Evolutionary conservation across 1,139 yeast genomes (phyloP).

Genomic region (Spencermartinsiella ligniputridi): DNA sequence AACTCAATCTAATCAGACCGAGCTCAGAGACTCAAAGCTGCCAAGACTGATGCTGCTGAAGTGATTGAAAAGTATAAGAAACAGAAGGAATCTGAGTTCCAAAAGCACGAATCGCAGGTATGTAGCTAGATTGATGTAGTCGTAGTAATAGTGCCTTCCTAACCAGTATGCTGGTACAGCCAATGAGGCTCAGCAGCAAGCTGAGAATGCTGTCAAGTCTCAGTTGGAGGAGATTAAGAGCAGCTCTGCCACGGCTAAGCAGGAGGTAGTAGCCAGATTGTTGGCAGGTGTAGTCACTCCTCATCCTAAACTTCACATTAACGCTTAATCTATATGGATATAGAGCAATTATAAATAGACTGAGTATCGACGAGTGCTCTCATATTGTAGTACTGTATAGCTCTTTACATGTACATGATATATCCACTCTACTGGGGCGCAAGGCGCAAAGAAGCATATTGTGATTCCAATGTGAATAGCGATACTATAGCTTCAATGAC

Average conservation of each 20-base stretch:
- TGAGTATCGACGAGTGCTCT: too few relatives aligned
- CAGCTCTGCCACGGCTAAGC: slow-evolving; percentile 59
- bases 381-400: too few relatives aligned
- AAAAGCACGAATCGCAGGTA: slow-evolving; percentile 50
- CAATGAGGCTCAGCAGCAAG: slow-evolving; percentile 65
- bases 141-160: background rate
- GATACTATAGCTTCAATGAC: too few relatives aligned
- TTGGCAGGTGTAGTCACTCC: slow-evolving; percentile 78
- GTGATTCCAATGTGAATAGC: too few relatives aligned
- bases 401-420: too few relatives aligned
- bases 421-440: too few relatives aligned
- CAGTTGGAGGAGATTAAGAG: slow-evolving; percentile 54
- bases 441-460: too few relatives aligned
- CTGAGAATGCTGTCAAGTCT: slow-evolving; percentile 45
- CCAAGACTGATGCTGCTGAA: slow-evolving; percentile 84
- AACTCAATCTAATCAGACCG: slow-evolving; percentile 43
- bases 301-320: slow-evolving; percentile 74
- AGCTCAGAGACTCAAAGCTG: slow-evolving; percentile 84
- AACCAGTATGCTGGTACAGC: slow-evolving; percentile 56
- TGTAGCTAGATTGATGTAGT: slow-evolving; percentile 5
- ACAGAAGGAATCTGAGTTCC: slow-evolving; percentile 79
- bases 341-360: too few relatives aligned
- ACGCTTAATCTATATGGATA: too few relatives aligned
- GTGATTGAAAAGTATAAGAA: slow-evolving; percentile 86
- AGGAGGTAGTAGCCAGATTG: slow-evolving; percentile 66